Conservation (phyloP, 345 rosid species). For the Mercurialis annua region DNA sequence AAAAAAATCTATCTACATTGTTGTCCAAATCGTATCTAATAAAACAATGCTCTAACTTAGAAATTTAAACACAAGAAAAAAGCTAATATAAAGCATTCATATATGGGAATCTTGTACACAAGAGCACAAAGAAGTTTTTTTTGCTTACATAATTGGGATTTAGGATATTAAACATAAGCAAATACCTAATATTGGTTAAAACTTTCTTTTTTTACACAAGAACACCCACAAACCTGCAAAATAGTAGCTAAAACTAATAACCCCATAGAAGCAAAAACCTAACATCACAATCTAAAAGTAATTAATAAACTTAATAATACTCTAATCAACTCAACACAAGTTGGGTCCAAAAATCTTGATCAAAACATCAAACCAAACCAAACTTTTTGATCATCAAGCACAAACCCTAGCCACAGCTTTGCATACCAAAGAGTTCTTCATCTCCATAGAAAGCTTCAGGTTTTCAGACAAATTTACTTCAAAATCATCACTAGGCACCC, state of each 20-base stretch:
- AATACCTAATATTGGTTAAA: neutral
- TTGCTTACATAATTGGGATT: neutral
- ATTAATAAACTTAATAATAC: neutral
- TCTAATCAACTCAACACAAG: neutral
- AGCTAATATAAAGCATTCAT: neutral
- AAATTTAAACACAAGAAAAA: neutral
- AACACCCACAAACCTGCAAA: neutral
- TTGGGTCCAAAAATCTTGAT: neutral
- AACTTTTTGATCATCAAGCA: neutral
- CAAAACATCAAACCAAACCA: slow-evolving; percentile 3
- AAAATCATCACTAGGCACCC: slow-evolving; percentile 33
- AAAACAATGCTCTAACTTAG: neutral
- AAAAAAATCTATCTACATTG: neutral
- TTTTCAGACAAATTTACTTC: slow-evolving; percentile 47
- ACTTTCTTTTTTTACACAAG: neutral
- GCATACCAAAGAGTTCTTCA: slow-evolving; percentile 54
- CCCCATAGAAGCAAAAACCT: neutral
- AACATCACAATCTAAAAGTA: neutral
- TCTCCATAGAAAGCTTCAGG: slow-evolving; percentile 60
- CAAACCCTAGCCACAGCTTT: slow-evolving; percentile 47
- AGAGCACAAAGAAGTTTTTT: neutral
- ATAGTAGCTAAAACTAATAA: neutral
- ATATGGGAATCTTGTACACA: neutral
- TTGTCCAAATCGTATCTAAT: no score
- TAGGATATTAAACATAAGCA: neutral